Base-by-base conservation (phyloP, 139 green algal species). In the Monoraphidium neglectum region DNA sequence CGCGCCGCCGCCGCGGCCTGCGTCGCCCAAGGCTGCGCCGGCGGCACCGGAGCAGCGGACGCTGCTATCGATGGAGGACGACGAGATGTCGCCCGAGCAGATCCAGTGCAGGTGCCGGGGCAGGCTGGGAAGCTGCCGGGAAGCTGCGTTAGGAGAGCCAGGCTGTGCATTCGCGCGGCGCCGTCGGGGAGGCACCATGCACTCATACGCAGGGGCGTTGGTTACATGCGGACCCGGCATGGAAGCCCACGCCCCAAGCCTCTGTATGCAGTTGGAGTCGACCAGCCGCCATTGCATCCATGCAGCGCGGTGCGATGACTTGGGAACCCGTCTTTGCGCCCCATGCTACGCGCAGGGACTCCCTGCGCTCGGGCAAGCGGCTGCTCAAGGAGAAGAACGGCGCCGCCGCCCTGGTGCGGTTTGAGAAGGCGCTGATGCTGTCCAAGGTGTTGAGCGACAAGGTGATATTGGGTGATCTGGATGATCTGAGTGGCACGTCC, bases 371-470 rank as follows among this genome's bases (percentile, higher is more conserved):
- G 66, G 94, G 94, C 78, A 97, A 97, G 89, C 83, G 86, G 37
- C 67, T 97, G 61, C 85, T 98, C n/a, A 96, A 96, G 87, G 90
- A 95, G 36, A 77, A 86, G 64, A 92, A 93, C 57, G 94, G 91
- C 15, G 68, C 87, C 2, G 88, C 80, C 1, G 94, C 94, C 2
- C 87, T 98, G 89, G 92, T 97, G 40, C 84, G 93, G 21, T 98
- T 98, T 79, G 93, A 98, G 77, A 97, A 97, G 85, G 94, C 94
- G 65, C 90, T 95, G 23, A 96, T 98, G 92, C 86, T 98, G 67
- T 91, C 90, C 26, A 92, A 89, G 81, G 85, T 77, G 1, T 69
- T 90, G 2, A 82, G 80, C 1, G 88, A 97, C 74, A 89, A 80
- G 77, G 86, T 97, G 56, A 69, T n/a, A n/a, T n/a, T n/a, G n/a